Evolutionary conservation across 176 grass and related monocot genomes (phyloP).

Genomic region (Cenchrus purpureus): DNA sequence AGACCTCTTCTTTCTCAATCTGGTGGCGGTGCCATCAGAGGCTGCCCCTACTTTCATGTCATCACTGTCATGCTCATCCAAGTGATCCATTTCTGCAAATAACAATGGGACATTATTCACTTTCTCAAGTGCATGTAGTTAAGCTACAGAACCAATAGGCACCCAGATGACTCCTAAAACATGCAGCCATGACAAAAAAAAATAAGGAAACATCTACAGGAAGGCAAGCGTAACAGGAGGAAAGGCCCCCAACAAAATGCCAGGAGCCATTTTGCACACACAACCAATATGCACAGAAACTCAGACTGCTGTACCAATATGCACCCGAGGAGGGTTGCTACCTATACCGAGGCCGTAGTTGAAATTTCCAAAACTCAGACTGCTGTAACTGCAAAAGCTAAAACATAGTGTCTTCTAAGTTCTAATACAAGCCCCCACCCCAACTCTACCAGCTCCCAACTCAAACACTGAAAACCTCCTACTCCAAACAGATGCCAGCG

Average conservation of each 20-base stretch:
- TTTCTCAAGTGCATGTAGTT: neutral
- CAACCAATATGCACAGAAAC: neutral
- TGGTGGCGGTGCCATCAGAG: constrained; percentile 27
- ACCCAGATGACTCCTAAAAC: neutral
- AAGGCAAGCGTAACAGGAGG: neutral
- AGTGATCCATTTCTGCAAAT: constrained; percentile 48
- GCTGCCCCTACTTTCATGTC: constrained; percentile 27
- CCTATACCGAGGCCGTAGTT: neutral
- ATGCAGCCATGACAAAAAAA: neutral
- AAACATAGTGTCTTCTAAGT: neutral
- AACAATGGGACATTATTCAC: neutral
- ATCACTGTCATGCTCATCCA: constrained; percentile 47
- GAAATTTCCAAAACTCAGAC: neutral
- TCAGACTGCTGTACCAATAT: neutral
- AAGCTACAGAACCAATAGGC: neutral
- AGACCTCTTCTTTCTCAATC: constrained; percentile 49
- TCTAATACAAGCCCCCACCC: neutral
- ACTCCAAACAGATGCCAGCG: too few species aligned
- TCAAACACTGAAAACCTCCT: too few species aligned
- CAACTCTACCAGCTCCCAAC: neutral
- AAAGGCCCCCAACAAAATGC: neutral
- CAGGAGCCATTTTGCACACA: constrained; percentile 1
- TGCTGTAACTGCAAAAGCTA: neutral
- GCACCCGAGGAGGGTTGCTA: too few species aligned
- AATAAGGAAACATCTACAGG: neutral